Base-by-base conservation (phyloP, 768 basidiomycete species). In the Lactarius hatsudake region DNA sequence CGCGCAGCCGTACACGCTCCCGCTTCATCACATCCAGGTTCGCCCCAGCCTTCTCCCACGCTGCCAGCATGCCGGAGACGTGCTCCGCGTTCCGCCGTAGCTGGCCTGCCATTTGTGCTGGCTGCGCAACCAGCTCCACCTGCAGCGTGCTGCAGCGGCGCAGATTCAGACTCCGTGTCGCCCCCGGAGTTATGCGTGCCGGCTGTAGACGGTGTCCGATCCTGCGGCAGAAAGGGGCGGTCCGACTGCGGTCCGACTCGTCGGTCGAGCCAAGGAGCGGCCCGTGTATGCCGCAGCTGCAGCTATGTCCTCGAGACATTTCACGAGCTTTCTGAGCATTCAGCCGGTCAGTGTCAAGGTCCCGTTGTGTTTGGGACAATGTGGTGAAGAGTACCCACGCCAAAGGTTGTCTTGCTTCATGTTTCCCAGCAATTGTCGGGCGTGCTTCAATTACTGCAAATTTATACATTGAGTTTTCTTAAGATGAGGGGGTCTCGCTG, bases 21-120 rank as follows among this genome's bases (percentile, higher is more conserved):
- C 87, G 36, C 36, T 12, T 38, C 36, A 13, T 38, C 36, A 38
- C 36, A 10, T 38, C 36, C 12, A 38, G 36, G 36, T 12, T 38
- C 0, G 93, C 88, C 71, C 96, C 96, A 28, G 7, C 36, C 12
- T 12, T 38, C 85, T 81, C 72, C 90, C 91, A 57, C 97, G 85
- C 34, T 34, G 73, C 76, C 71, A 81, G 79, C 5, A 79, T 8
- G 72, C 74, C 2, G 72, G 69, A 1, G 34, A 34, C 34, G 34
- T 34, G 34, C 34, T 34, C 34, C 34, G 34, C 34, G 34, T 34
- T 75, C 64, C 75, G 67, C 69, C 28, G 66, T 59, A 98, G 79
- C 13, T 94, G 93, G 13, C 86, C 80, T 0, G 94, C 93, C 96
- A 98, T 98, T 64, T 86, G 76, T 0, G 87, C 87, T 30, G 96